Percentiles rank a stretch among this genome's conserved stretches.
phyloP scores from a whole-genome alignment of 495 filamentous ascomycete species.

The Penicillium bovifimosum region DNA sequence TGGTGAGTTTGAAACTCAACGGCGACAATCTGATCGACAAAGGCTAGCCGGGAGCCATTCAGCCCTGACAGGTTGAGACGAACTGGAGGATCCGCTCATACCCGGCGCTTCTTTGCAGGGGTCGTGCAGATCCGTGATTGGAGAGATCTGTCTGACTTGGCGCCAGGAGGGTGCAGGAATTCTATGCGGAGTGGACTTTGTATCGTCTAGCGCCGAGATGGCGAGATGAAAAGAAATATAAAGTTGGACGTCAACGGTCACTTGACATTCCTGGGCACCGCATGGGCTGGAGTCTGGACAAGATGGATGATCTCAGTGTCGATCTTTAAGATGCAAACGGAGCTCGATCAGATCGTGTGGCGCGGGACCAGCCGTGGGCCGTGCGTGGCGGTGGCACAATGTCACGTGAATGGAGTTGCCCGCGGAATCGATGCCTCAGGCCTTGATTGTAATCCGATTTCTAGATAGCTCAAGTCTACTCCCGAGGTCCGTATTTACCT shows the following conservation, averaged over 20 bases:
- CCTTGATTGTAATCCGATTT: slow-evolving; percentile 1
- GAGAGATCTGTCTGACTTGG: slow-evolving; percentile 14
- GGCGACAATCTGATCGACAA: slow-evolving; percentile 15
- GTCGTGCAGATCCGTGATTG: slow-evolving; percentile 8
- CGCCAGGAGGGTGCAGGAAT: slow-evolving; percentile 18
- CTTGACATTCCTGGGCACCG: slow-evolving; percentile 13
- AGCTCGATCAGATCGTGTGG: not conserved
- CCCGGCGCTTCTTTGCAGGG: slow-evolving; percentile 12
- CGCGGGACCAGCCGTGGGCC: not conserved
- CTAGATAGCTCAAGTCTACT: not conserved
- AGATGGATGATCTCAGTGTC: slow-evolving; percentile 15
- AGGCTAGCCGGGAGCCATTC: not conserved
- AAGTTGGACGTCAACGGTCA: slow-evolving; percentile 6
- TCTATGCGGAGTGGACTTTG: not conserved
- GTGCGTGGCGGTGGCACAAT: slow-evolving; percentile 5
- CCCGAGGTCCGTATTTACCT: too few relatives aligned
- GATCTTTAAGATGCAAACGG: slow-evolving; percentile 17
- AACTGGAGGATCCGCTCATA: slow-evolving; percentile 16
- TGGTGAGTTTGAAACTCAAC: slow-evolving; percentile 15
- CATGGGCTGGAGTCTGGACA: slow-evolving; percentile 14
- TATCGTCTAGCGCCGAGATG: slow-evolving; percentile 15
- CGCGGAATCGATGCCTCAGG: slow-evolving; percentile 21
- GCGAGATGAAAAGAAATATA: not conserved
- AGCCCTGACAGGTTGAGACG: slow-evolving; percentile 7
- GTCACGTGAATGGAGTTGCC: slow-evolving; percentile 14